A percentile compares a stretch with the other conserved stretches of the same genome.
Conservation (phyloP, 1,139 yeast species). For the Wickerhamomyces sp. region DNA sequence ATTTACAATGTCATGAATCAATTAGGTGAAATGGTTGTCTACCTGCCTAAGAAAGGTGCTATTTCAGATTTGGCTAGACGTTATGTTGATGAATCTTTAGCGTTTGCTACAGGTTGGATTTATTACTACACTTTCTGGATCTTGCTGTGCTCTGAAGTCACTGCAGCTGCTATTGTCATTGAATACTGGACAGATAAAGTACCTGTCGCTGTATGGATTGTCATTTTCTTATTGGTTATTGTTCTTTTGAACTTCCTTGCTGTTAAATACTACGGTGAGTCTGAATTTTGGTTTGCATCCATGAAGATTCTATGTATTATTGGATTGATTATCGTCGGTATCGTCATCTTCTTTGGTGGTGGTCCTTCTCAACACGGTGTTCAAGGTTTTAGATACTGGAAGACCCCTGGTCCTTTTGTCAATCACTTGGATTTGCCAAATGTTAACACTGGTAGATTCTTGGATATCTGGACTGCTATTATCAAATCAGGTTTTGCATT, state of each 20-base stretch:
- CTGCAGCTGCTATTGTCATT: conserved; percentile 67
- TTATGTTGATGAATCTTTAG: conserved; percentile 59
- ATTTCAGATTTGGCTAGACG: conserved; percentile 46
- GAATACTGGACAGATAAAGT: conserved; percentile 73
- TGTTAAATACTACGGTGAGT: conserved; percentile 66
- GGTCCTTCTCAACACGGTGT: conserved; percentile 65
- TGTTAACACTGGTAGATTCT: conserved; percentile 57
- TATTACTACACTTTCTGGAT: conserved; percentile 70
- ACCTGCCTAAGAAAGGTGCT: conserved; percentile 42
- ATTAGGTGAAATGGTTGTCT: conserved; percentile 59
- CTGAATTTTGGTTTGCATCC: conserved; percentile 72
- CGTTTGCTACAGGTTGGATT: conserved; percentile 73
- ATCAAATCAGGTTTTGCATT: conserved; percentile 56
- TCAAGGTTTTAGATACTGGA: conserved; percentile 63
- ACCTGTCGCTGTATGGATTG: conserved; percentile 54
- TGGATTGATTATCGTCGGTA: conserved; percentile 65
- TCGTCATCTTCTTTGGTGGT: conserved; percentile 78
- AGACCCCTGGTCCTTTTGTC: conserved; percentile 44
- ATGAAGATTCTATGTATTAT: conserved; percentile 63
- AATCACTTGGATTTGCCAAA: conserved; percentile 37
- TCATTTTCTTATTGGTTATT: conserved; percentile 56
- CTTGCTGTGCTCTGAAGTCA: conserved; percentile 71
- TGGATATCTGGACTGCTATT: conserved; percentile 61
- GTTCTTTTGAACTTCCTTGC: conserved; percentile 60
- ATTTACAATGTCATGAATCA: conserved; percentile 51